These are phyloP conservation scores for Rubia yunnanensis DNA, from an alignment of 257 asterid genomes.

Conservation along the genomic window DNA sequence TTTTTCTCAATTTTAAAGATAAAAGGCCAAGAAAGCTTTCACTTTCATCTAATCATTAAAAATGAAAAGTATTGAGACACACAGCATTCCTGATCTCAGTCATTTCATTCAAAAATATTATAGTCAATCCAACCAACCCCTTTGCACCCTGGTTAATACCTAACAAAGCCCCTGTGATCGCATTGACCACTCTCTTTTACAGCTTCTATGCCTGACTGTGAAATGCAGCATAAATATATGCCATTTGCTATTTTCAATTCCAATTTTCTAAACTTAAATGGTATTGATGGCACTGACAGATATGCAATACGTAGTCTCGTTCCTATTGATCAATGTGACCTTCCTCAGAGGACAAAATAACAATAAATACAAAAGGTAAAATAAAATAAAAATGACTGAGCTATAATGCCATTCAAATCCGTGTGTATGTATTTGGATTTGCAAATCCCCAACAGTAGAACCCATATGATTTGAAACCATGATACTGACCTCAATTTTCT, in stretches of 20 bases:
- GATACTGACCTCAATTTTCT: constrained; percentile 73
- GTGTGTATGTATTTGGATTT: background rate
- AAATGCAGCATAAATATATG: background rate
- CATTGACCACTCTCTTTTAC: background rate
- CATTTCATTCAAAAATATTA: background rate
- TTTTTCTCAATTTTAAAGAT: background rate
- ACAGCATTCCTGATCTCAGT: background rate
- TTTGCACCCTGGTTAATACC: background rate
- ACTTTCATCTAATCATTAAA: background rate
- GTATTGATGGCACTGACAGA: background rate
- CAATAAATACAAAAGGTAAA: background rate
- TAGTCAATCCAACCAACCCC: background rate
- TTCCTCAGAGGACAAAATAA: background rate
- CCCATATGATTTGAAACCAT: constrained; percentile 7
- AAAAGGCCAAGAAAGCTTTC: background rate
- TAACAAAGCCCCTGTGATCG: background rate
- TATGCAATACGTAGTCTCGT: background rate
- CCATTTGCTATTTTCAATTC: background rate
- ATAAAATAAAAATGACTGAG: background rate
- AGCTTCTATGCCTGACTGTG: background rate
- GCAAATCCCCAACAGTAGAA: background rate
- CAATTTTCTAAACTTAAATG: background rate
- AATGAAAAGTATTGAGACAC: background rate
- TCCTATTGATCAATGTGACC: too few relatives aligned
- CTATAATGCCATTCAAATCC: background rate